Base-by-base conservation (phyloP, 148 eudicot genomes). In the Dianthus caryophyllus region DNA sequence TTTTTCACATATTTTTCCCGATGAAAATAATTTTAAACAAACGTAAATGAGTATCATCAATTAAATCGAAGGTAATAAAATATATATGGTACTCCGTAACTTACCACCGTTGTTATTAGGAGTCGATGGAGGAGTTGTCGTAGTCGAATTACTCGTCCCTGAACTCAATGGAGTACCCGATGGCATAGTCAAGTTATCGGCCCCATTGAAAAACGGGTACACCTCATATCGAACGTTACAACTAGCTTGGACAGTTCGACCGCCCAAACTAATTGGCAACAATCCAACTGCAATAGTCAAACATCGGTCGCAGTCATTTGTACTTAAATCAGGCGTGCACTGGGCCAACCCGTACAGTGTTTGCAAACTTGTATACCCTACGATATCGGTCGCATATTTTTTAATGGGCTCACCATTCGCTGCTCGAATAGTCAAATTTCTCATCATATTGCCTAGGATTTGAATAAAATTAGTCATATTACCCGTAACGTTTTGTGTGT, bases 201-300 rank as follows among this genome's bases (percentile, higher is more conserved):
- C 24, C 25, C 16, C 46, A 16, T 70, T 53, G 36, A 61, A 77
- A 33, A 80, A 83, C 0, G 78, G 66, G 17, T 71, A 57, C 0
- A 26, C n/a, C 53, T 80, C 78, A 2, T 66, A 80, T 6, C 84
- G 63, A 46, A 70, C 47, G 48, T 8, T 9, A 55, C 87, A 83
- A n/a, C 87, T 80, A 6, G 71, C 56, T 46, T 11, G 25, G 61
- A 74, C 49, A 16, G 65, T n/a, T 25, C 71, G 30, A 1, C 43
- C 72, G 38, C 80, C 80, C n/a, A 29, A 8, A 1, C n/a, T 49
- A 22, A 8, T 1, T 0, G 24, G 5, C 15, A 74, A 20, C 8
- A 21, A 5, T 2, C n/a, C 26, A 7, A 64, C 2, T 0, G 38
- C 77, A 1, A 0, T 12, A 11, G 1, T 16, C 25, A 77, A 58